Evolutionary conservation across 1,284 basidiomycete genomes (phyloP).

Genomic region (Malassezia furfur): DNA sequence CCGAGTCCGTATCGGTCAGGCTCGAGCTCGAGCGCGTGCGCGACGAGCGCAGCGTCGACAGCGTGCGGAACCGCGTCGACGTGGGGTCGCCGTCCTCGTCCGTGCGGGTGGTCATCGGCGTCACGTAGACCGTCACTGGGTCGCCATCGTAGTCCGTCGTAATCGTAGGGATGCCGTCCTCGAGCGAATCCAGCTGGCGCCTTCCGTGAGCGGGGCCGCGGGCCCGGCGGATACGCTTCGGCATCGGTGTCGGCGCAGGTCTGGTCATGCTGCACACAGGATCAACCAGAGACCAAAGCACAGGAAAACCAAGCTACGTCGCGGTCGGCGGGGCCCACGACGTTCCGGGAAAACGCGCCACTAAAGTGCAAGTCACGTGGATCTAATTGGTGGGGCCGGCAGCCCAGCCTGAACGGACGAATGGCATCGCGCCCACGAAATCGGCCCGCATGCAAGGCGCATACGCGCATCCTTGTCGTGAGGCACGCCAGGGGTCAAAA

Average conservation of each 20-base stretch:
- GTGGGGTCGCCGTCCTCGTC: conserved; percentile 16
- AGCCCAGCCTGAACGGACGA: not conserved
- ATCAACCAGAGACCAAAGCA: too few species aligned
- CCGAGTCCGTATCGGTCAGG: not conserved
- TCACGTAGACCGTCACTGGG: not conserved
- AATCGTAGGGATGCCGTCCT: not conserved
- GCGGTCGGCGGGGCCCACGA: not conserved
- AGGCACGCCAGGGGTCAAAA: too few species aligned
- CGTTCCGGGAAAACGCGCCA: not conserved
- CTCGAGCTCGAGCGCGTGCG: not conserved
- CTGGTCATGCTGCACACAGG: too few species aligned
- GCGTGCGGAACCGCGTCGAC: conserved; percentile 1
- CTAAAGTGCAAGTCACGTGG: not conserved
- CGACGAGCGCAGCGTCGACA: conserved; percentile 6
- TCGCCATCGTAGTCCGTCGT: conserved; percentile 18
- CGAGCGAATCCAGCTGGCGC: not conserved
- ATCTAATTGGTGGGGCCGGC: not conserved
- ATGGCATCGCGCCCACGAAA: too few species aligned
- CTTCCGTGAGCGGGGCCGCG: not conserved
- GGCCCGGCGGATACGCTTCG: not conserved
- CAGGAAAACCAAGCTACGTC: too few species aligned
- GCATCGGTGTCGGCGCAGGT: not conserved
- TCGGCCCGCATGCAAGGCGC: too few species aligned
- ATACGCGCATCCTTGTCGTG: too few species aligned
- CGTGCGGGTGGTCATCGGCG: not conserved